phyloP scores from a whole-genome alignment of 2,329 filamentous ascomycete species.

The Xylariaceae sp. region DNA sequence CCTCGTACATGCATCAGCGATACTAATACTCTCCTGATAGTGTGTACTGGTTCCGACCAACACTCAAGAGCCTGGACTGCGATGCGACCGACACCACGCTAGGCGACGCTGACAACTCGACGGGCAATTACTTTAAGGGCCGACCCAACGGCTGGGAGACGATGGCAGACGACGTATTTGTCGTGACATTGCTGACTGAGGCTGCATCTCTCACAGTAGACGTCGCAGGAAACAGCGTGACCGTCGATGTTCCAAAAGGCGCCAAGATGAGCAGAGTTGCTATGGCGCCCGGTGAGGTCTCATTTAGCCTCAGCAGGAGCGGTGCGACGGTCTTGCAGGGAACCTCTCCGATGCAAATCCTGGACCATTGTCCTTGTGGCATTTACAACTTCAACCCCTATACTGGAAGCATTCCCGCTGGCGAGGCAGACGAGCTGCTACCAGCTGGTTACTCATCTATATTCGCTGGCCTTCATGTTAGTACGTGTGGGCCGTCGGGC shows the following conservation, averaged over 20 bases:
- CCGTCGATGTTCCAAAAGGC: constrained; percentile 45
- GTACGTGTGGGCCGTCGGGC: constrained; percentile 21
- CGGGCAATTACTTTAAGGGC: constrained; percentile 52
- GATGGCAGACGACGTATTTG: constrained; percentile 49
- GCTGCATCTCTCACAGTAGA: constrained; percentile 43
- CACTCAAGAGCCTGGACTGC: constrained; percentile 44
- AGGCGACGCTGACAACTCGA: constrained; percentile 41
- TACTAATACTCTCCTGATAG: neutral
- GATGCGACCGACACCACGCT: constrained; percentile 52
- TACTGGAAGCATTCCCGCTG: constrained; percentile 47
- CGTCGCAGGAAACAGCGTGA: constrained; percentile 43
- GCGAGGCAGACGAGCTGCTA: constrained; percentile 35
- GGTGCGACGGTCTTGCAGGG: constrained; percentile 42
- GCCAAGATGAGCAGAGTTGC: constrained; percentile 42
- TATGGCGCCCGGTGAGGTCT: constrained; percentile 47
- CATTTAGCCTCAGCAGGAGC: constrained; percentile 44
- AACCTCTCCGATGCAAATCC: constrained; percentile 49
- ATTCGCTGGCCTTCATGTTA: constrained; percentile 29
- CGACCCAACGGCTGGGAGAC: constrained; percentile 49
- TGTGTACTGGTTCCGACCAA: constrained; percentile 54
- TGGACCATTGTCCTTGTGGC: constrained; percentile 47
- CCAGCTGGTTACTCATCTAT: constrained; percentile 32
- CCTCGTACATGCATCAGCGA: neutral
- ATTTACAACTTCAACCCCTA: constrained; percentile 59
- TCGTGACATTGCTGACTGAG: constrained; percentile 48